Evolutionary conservation across 805 yeast species (phyloP).

Genomic region (Ogataea angusta): DNA sequence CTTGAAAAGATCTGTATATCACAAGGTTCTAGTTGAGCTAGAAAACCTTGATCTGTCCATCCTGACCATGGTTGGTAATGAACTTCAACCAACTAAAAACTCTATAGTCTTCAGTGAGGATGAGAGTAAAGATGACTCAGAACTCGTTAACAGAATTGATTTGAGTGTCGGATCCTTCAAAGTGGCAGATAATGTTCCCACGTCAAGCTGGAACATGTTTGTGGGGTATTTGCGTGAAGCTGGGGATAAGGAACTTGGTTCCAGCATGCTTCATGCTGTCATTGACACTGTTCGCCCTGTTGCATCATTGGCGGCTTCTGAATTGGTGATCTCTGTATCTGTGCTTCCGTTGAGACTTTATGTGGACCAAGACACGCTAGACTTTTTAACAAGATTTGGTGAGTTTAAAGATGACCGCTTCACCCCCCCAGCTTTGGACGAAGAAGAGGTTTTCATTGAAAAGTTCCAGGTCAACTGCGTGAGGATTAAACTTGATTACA

Average conservation of each 20-base stretch:
- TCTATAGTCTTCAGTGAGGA: constrained; percentile 27
- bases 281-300: constrained; percentile 66
- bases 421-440: constrained; percentile 42
- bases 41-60: constrained; percentile 50
- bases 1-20: constrained; percentile 60
- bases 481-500: constrained; percentile 75
- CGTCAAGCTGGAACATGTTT: constrained; percentile 90
- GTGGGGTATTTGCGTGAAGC: constrained; percentile 64
- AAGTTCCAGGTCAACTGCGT: constrained; percentile 60
- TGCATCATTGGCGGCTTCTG: constrained; percentile 62
- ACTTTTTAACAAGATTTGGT: constrained; percentile 74
- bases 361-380: constrained; percentile 91
- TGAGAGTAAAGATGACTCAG: constrained; percentile 36
- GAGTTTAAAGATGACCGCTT: constrained; percentile 75
- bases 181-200: constrained; percentile 72
- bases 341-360: constrained; percentile 77
- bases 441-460: constrained; percentile 63
- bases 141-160: constrained; percentile 46
- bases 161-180: constrained; percentile 53
- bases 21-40: constrained; percentile 57
- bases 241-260: constrained; percentile 68
- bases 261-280: constrained; percentile 54
- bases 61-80: constrained; percentile 40
- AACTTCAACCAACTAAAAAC: constrained; percentile 29
- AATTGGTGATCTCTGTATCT: constrained; percentile 49